phyloP scores from a whole-genome alignment of 768 basidiomycete species.

The Leccinum rimulosum region DNA sequence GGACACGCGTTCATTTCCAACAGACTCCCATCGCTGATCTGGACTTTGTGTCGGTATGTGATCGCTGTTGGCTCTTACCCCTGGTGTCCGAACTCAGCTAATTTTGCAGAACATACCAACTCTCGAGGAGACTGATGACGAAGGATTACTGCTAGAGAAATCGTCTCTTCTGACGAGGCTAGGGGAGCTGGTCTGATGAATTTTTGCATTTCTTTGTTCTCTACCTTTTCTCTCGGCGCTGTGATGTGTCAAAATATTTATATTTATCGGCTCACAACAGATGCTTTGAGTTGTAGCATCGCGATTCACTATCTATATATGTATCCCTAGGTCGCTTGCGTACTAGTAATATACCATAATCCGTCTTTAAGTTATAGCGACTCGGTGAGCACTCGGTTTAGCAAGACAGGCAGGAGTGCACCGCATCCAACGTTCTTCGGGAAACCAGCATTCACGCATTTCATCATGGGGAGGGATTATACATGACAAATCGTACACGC shows the following conservation, averaged over 20 bases:
- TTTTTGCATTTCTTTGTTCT: not conserved
- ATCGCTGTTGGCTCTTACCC: not conserved
- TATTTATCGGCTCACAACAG: not conserved
- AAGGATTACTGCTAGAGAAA: conserved; percentile 14
- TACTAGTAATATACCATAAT: too few species aligned
- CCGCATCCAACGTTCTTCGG: not conserved
- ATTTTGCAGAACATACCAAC: conserved; percentile 57
- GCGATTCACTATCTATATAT: too few species aligned
- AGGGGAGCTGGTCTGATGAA: conserved; percentile 10
- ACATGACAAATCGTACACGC: not conserved
- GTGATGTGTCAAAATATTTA: not conserved
- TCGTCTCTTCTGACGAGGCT: not conserved
- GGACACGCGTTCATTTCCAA: not conserved
- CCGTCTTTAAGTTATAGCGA: too few species aligned
- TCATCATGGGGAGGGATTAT: not conserved
- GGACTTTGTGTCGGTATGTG: conserved; percentile 65
- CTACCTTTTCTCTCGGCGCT: not conserved
- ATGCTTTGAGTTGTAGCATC: not conserved
- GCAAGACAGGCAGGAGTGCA: too few species aligned
- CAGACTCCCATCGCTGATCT: conserved; percentile 42
- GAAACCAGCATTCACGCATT: not conserved
- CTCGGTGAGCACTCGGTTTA: too few species aligned
- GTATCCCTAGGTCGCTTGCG: too few species aligned
- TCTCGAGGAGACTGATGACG: conserved; percentile 62
- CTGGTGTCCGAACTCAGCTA: not conserved